phyloP scores from a whole-genome alignment of 176 grass and related monocot species.

The Metroxylon sagu region DNA sequence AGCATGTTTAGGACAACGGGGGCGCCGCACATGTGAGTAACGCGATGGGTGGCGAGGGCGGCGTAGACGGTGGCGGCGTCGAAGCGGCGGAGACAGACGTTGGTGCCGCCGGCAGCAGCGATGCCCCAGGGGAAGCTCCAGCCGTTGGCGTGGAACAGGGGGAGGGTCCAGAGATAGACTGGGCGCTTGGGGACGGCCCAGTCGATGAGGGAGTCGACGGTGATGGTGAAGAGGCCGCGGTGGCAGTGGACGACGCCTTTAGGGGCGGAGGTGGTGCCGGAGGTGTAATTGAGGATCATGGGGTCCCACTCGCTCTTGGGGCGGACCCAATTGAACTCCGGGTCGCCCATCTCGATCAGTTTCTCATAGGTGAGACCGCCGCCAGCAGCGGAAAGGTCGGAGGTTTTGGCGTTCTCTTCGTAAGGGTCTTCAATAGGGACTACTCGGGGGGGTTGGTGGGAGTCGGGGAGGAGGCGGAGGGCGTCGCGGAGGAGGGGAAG shows the following conservation, averaged over 20 bases:
- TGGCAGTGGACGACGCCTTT: slow-evolving; percentile 92
- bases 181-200: slow-evolving; percentile 49
- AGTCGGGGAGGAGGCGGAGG: slow-evolving; percentile 33
- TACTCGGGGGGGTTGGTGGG: slow-evolving; percentile 28
- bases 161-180: slow-evolving; percentile 78
- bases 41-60: slow-evolving; percentile 22
- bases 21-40: slow-evolving; percentile 78
- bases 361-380: slow-evolving; percentile 41
- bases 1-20: slow-evolving; percentile 91
- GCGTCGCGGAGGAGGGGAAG: slow-evolving; percentile 34
- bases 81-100: slow-evolving; percentile 67
- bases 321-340: slow-evolving; percentile 53
- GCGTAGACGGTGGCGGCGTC: slow-evolving; percentile 34
- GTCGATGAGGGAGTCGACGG: slow-evolving; percentile 35
- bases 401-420: slow-evolving; percentile 18
- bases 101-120: slow-evolving; percentile 65
- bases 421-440: slow-evolving; percentile 57
- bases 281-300: slow-evolving; percentile 89
- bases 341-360: slow-evolving; percentile 47
- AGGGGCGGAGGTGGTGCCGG: slow-evolving; percentile 78
- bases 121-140: slow-evolving; percentile 90
- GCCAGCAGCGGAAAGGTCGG: background rate
- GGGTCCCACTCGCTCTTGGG: slow-evolving; percentile 77
- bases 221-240: slow-evolving; percentile 49
- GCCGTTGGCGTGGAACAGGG: slow-evolving; percentile 88